Evolutionary conservation across 1,284 basidiomycete species (phyloP), one percentile per base, ranked within the genome.

Genomic region (Flammula alnicola): DNA sequence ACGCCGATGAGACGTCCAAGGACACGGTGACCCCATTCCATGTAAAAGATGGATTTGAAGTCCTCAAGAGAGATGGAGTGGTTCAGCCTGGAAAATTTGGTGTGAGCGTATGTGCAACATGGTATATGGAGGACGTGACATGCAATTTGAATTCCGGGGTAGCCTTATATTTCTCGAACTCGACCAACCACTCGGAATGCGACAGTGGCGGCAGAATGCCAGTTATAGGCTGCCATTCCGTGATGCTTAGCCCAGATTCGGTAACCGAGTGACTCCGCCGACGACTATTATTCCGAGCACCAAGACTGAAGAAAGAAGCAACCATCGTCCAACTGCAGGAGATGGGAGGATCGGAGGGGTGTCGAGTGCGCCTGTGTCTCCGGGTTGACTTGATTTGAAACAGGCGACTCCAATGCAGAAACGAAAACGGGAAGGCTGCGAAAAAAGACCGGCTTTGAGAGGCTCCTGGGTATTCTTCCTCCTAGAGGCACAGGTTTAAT

Each of bases 11-110:
- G 69, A 47, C 97, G 89, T 12, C 97, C 97, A 41, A 98, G 84
- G 44, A 98, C 77, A 33, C 97, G 91, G 70, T 99, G 97, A 2
- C 85, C 84, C 94, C 95, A 99, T 80, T 99, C 97, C 97, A 96
- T 97, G 75, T 90, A 91, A 73, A 95, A 99, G 58, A 99, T 99
- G 54, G 80, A 80, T 72, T 99, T 99, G 77, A 99, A 99, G 63
- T 98, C 91, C 17, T 87, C 78, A 45, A 98, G 72, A 8, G 84
- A 82, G 57, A 98, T 95, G 27, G 86, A 83, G 54, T 90, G 86
- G 71, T 99, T 99, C 57, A 96, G 74, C 58, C 94, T 96, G 44
- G 11, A 33, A 36, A 38, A 23, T 37, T 41, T 32, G 44, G 6
- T 44, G 51, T 44, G 30, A 32, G 17, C 40, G 29, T 5, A n/a